A percentile compares a stretch with the other conserved stretches of the same genome.
Evolutionary conservation across 176 grass and related monocot species (phyloP).

Genomic region (Sorghum bicolor): Sorghum_bicolor_NCBIv3 NC_012870.2:13955501-13956000

Average conservation of each 20-base stretch:
- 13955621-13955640: background rate
- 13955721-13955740: background rate
- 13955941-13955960: background rate
- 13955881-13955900: background rate
- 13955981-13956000: background rate
- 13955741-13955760: conserved; percentile 9
- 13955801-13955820: background rate
- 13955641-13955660: background rate
- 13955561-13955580: background rate
- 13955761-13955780: background rate
- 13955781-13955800: background rate
- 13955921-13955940: background rate
- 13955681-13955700: background rate
- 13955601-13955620: background rate
- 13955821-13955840: background rate
- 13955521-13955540: background rate
- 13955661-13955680: background rate
- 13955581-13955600: background rate
- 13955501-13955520: background rate
- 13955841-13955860: background rate
- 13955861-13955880: background rate
- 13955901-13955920: background rate
- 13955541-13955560: background rate
- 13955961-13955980: too few species aligned
- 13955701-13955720: background rate